A percentile compares a stretch with the other conserved stretches of the same genome.
phyloP scores from a whole-genome alignment of 2,329 filamentous ascomycete species.

The Aspergillus sergii region DNA sequence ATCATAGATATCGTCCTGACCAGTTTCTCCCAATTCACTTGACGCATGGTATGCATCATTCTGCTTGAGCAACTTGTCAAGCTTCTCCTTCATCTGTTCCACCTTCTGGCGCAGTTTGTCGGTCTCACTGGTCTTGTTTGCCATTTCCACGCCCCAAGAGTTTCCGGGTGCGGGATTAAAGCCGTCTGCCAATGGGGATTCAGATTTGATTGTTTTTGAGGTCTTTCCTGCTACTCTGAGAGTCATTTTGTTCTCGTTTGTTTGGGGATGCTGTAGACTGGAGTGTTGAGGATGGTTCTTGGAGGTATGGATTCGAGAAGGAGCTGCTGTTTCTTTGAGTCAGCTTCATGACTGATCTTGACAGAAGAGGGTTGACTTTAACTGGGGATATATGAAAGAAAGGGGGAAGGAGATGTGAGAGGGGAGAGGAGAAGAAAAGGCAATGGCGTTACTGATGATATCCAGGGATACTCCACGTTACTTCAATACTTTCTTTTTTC shows the following conservation, averaged over 20 bases:
- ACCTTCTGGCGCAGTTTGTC: background rate
- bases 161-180: background rate
- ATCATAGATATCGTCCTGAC: slow-evolving; percentile 14
- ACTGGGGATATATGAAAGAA: background rate
- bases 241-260: background rate
- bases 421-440: too few species aligned
- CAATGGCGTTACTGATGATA: too few species aligned
- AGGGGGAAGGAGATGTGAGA: too few species aligned
- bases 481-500: background rate
- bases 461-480: too few species aligned
- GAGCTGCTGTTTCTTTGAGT: background rate
- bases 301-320: too few species aligned
- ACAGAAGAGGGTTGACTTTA: background rate
- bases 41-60: background rate
- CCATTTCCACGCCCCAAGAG: background rate
- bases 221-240: background rate
- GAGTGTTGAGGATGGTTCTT: background rate
- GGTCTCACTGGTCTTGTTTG: background rate
- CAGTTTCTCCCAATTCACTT: background rate
- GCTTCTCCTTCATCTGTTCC: background rate
- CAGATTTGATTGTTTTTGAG: background rate
- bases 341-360: background rate
- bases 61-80: background rate
- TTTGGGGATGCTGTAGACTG: too few species aligned
- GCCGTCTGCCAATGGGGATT: background rate